These are phyloP conservation scores for Claviceps maximensis DNA, from an alignment of 2,329 filamentous ascomycete species.

Conservation along the genomic window DNA sequence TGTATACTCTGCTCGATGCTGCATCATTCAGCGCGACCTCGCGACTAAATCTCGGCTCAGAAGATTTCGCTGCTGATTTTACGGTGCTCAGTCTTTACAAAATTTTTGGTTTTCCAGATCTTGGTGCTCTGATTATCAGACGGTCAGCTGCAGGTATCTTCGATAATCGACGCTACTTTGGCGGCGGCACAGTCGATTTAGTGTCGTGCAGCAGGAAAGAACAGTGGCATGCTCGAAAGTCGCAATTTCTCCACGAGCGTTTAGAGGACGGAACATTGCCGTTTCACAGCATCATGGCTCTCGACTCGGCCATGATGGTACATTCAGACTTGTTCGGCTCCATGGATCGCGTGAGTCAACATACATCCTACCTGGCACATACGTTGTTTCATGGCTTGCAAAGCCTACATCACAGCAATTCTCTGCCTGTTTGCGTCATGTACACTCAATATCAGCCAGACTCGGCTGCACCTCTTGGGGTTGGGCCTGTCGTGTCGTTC, in stretches of 20 bases:
- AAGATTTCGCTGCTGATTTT: constrained; percentile 61
- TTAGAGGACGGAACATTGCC: constrained; percentile 88
- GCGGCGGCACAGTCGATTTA: constrained; percentile 87
- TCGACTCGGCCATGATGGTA: constrained; percentile 58
- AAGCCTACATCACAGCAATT: constrained; percentile 56
- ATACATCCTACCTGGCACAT: constrained; percentile 53
- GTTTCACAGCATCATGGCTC: constrained; percentile 77
- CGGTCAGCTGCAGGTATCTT: constrained; percentile 55
- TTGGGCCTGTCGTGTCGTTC: constrained; percentile 72
- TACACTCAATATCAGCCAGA: constrained; percentile 36
- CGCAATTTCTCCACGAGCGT: constrained; percentile 57
- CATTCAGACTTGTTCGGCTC: constrained; percentile 58
- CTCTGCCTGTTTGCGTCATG: constrained; percentile 48
- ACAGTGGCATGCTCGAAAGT: constrained; percentile 72
- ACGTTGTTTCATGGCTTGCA: constrained; percentile 45
- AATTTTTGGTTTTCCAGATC: constrained; percentile 92
- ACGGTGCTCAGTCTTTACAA: constrained; percentile 85
- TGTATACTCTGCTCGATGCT: constrained; percentile 69
- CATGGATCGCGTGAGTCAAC: constrained; percentile 55
- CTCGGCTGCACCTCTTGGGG: constrained; percentile 20
- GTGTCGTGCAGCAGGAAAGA: constrained; percentile 59
- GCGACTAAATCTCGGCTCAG: constrained; percentile 54
- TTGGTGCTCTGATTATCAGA: constrained; percentile 73
- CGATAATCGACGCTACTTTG: constrained; percentile 65
- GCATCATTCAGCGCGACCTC: constrained; percentile 70